Evolutionary conservation across 2,329 filamentous ascomycete genomes (phyloP), one percentile per base, ranked within the genome.

Genomic region (Fusarium incarnatum): DNA sequence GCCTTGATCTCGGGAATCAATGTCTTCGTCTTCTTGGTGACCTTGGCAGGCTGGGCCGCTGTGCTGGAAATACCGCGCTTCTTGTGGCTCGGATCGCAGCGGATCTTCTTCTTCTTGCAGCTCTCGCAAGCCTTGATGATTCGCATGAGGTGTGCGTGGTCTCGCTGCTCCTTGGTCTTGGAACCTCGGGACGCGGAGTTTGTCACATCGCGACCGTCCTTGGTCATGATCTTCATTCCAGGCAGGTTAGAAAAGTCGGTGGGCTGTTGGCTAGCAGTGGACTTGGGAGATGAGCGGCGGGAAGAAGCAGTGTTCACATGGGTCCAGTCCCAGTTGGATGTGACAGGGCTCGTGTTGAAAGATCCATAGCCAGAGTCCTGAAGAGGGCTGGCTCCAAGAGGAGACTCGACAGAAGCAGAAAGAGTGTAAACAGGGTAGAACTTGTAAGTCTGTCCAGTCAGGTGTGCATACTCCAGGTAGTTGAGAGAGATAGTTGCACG

Each of bases 161-260:
- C 88, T 34, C 89, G 85, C 81, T 91, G 88, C 81, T 90, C 88
- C 82, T 89, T 89, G 55, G 89, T 89, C 81, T 90, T 91, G 77
- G 85, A 88, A 34, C 88, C 88, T 41, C 88, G 84, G 18, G 87
- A 88, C 16, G 87, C 87, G 58, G 85, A 84, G 77, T 89, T 87
- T 46, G 89, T 91, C 59, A 91, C 85, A 75, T 91, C 89, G 44
- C 81, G 79, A 49, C 89, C 89, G 68, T 89, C 88, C 76, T 84
- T 86, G 61, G 88, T 91, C 81, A 91, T 84, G 68, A 91, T 91
- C 76, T 88, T 89, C 87, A 91, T 90, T 55, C 89, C 88, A 10
- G 88, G 88, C 22, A 89, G 77, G 68, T 82, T 80, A 8, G 85
- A 84, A 73, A 88, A 84, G 78, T 88, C 86, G 37, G 74, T 70